Evolutionary conservation across 768 basidiomycete species (phyloP).

Genomic region (Epithele typhae): DNA sequence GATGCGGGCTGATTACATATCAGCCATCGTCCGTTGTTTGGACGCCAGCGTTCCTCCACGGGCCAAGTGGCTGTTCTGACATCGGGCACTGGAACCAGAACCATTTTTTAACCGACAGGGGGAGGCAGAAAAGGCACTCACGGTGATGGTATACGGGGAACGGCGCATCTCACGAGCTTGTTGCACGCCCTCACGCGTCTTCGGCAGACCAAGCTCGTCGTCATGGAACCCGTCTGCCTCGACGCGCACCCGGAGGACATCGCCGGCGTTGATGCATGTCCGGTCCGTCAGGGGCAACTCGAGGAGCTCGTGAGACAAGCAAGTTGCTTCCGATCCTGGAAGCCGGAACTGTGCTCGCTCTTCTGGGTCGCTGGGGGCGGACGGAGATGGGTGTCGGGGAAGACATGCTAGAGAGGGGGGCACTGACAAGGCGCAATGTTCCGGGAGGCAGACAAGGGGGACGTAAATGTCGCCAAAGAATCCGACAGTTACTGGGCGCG

Average conservation of each 20-base stretch:
- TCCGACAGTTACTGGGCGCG: conserved; percentile 64
- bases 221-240: conserved; percentile 83
- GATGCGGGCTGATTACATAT: no score
- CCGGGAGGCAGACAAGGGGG: conserved; percentile 76
- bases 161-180: conserved; percentile 44
- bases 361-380: conserved; percentile 63
- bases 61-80: conserved; percentile 76
- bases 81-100: conserved; percentile 64
- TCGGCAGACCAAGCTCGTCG: conserved; percentile 84
- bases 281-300: conserved; percentile 61
- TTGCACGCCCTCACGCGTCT: conserved; percentile 64
- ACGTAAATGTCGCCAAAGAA: conserved; percentile 96
- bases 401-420: neutral
- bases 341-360: conserved; percentile 83
- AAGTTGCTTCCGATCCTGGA: conserved; percentile 50
- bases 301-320: conserved; percentile 52
- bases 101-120: neutral
- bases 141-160: conserved; percentile 69
- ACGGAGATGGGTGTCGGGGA: neutral
- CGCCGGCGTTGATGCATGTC: conserved; percentile 79
- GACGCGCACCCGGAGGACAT: conserved; percentile 72
- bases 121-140: conserved; percentile 35
- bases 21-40: conserved; percentile 38
- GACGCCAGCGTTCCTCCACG: conserved; percentile 61
- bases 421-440: conserved; percentile 74